These are phyloP conservation scores for Aspergillus sp. DNA, from an alignment of 2,329 filamentous ascomycete genomes.

Conservation along the genomic window DNA sequence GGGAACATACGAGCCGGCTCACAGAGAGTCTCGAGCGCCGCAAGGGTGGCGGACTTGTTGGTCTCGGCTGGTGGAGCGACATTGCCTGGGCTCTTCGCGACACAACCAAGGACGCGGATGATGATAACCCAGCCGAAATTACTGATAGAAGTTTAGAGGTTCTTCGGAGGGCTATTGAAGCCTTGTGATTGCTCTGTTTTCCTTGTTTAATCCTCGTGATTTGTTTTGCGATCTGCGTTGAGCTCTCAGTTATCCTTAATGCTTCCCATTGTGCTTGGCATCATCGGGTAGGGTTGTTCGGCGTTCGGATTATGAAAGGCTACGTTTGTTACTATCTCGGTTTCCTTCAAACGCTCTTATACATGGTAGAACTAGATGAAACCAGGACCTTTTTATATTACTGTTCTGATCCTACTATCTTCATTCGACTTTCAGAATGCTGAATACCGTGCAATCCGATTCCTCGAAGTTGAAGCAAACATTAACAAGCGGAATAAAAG, in stretches of 20 bases:
- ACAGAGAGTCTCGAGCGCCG: conserved; percentile 85
- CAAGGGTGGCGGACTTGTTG: conserved; percentile 76
- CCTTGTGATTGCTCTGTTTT: conserved; percentile 40
- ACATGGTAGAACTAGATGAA: neutral
- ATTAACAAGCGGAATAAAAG: neutral
- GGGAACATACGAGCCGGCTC: conserved; percentile 91
- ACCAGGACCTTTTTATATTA: neutral
- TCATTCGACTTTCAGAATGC: neutral
- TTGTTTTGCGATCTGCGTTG: neutral
- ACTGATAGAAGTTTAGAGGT: conserved; percentile 57
- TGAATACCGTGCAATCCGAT: neutral
- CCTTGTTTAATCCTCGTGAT: conserved; percentile 1
- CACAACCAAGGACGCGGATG: conserved; percentile 26
- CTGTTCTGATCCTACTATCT: neutral
- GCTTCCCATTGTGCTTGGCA: neutral
- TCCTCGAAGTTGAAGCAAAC: neutral
- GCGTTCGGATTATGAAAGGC: neutral
- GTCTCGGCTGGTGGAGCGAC: conserved; percentile 84
- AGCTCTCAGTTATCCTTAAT: neutral
- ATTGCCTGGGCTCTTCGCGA: conserved; percentile 73
- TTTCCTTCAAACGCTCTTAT: neutral
- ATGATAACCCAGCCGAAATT: conserved; percentile 34
- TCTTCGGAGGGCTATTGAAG: conserved; percentile 57
- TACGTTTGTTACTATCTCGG: neutral
- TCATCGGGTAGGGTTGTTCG: neutral